These are phyloP conservation scores for Salix viminalis DNA, from an alignment of 345 rosid species.

Conservation along the genomic window DNA sequence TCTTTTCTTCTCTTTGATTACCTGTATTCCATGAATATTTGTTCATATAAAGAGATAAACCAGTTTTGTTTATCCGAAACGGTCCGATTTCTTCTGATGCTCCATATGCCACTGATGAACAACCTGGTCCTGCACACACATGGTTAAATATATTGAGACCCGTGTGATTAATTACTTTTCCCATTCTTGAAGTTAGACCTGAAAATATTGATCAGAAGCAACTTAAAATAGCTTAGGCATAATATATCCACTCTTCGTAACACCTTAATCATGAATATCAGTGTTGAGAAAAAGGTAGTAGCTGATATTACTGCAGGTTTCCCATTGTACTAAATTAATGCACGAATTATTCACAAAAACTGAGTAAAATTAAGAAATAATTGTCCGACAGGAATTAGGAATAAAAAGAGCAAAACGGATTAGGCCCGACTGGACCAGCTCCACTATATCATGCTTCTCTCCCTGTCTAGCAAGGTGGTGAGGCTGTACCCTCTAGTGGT, in stretches of 20 bases:
- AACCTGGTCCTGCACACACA: conserved; percentile 78
- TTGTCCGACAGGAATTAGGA: background rate
- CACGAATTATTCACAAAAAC: too few species aligned
- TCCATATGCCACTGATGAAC: conserved; percentile 93
- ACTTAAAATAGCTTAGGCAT: background rate
- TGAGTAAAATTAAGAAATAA: too few species aligned
- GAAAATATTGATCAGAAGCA: background rate
- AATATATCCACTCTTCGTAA: too few species aligned
- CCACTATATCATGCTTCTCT: too few species aligned
- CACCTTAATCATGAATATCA: too few species aligned
- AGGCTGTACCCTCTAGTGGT: too few species aligned
- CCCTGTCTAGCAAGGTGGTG: too few species aligned
- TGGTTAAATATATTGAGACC: background rate
- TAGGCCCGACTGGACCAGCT: too few species aligned
- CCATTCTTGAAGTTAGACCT: background rate
- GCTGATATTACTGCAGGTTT: too few species aligned
- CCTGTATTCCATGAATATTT: conserved; percentile 72
- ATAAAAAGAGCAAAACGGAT: too few species aligned
- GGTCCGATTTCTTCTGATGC: conserved; percentile 98
- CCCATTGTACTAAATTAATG: too few species aligned
- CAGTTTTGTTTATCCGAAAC: conserved; percentile 62
- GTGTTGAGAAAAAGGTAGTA: too few species aligned
- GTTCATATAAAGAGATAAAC: conserved; percentile 60
- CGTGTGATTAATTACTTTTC: background rate
- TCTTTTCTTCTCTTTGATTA: conserved; percentile 1